Evolutionary conservation across 768 basidiomycete genomes (phyloP).

Genomic region (Suillus luteus): DNA sequence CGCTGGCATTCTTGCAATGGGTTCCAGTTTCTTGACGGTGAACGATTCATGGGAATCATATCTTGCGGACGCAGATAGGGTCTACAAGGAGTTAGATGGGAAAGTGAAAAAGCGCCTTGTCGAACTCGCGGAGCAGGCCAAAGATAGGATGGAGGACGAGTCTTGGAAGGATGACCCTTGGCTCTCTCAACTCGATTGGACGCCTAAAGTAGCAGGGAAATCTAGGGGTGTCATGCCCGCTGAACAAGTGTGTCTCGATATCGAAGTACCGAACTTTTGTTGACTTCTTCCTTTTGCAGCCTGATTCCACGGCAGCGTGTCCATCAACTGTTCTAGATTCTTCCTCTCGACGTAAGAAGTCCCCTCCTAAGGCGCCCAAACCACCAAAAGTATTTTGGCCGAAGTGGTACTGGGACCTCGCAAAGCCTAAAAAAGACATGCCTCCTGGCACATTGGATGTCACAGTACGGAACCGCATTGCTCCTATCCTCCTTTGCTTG

Average conservation of each 20-base stretch:
- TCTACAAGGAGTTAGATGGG: slow-evolving; percentile 71
- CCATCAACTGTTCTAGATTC: slow-evolving; percentile 5
- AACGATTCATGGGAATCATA: slow-evolving; percentile 90
- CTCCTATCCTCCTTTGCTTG: slow-evolving; percentile 83
- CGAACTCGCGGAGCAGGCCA: slow-evolving; percentile 64
- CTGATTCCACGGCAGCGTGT: slow-evolving; percentile 57
- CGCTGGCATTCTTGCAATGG: slow-evolving; percentile 89
- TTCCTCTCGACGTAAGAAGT: slow-evolving; percentile 29
- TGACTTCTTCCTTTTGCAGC: slow-evolving; percentile 37
- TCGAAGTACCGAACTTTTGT: neutral
- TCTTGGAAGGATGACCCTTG: slow-evolving; percentile 77
- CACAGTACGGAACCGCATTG: slow-evolving; percentile 78
- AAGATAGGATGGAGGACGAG: slow-evolving; percentile 47
- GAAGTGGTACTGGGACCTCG: slow-evolving; percentile 95
- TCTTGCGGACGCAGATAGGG: slow-evolving; percentile 72
- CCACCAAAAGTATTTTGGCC: slow-evolving; percentile 74
- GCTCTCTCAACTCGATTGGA: slow-evolving; percentile 94
- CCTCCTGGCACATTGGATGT: slow-evolving; percentile 79
- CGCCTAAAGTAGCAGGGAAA: slow-evolving; percentile 76
- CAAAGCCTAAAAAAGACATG: slow-evolving; percentile 67
- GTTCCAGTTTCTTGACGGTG: slow-evolving; percentile 87
- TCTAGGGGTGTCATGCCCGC: slow-evolving; percentile 57
- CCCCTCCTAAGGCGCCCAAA: slow-evolving; percentile 36
- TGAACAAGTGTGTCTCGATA: slow-evolving; percentile 26
- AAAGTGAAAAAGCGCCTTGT: slow-evolving; percentile 62